Evolutionary conservation across 2,329 filamentous ascomycete species (phyloP).

Genomic region (Fonsecaea monophora): DNA sequence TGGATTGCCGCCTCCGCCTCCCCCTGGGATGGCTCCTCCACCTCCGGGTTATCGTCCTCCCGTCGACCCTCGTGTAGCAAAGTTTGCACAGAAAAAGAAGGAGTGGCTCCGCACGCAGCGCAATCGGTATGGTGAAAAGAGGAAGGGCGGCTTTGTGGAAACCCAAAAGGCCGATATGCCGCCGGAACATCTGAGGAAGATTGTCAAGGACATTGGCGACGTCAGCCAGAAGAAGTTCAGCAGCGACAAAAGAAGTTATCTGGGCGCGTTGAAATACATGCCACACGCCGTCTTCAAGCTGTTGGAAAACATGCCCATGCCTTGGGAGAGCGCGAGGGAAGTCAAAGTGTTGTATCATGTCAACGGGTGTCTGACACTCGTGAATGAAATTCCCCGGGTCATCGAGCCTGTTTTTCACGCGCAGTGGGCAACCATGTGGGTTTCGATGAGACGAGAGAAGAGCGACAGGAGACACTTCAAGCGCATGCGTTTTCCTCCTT

Average conservation of each 20-base stretch:
- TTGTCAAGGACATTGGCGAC: constrained; percentile 97
- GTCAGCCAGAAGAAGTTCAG: constrained; percentile 99
- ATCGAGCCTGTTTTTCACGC: constrained; percentile 98
- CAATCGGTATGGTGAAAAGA: constrained; percentile 94
- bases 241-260: constrained; percentile 95
- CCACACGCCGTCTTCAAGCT: constrained; percentile 97
- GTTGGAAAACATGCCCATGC: constrained; percentile 99
- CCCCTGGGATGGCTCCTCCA: constrained; percentile 68
- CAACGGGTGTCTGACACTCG: constrained; percentile 93
- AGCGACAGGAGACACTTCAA: constrained; percentile 96
- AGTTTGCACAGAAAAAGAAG: constrained; percentile 98
- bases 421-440: constrained; percentile 99
- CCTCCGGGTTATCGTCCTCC: constrained; percentile 84
- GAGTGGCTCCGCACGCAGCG: constrained; percentile 94
- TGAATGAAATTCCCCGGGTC: constrained; percentile 94
- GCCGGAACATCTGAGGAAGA: constrained; percentile 96
- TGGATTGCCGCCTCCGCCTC: constrained; percentile 56
- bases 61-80: constrained; percentile 82
- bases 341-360: constrained; percentile 99
- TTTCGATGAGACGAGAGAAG: constrained; percentile 97
- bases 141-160: constrained; percentile 94
- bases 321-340: constrained; percentile 94
- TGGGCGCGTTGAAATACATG: constrained; percentile 98
- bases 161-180: constrained; percentile 99
- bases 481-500: constrained; percentile 97